These are phyloP conservation scores for Beauveria medogensis DNA, from an alignment of 2,329 filamentous ascomycete species.

Conservation along the genomic window DNA sequence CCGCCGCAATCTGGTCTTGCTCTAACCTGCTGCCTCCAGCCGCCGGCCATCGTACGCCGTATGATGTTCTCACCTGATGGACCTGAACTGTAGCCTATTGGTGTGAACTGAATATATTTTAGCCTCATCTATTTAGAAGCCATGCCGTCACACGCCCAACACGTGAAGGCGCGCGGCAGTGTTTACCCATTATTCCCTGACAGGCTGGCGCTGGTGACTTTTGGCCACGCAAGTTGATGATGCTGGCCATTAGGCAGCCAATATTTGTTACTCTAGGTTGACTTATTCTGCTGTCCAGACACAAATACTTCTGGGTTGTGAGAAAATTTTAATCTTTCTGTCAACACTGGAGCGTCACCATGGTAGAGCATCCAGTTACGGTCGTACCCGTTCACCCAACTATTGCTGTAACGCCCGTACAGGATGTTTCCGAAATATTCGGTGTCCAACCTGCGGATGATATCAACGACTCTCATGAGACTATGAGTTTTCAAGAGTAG, in stretches of 20 bases:
- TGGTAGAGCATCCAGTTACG: too few species aligned
- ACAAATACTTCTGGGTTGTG: background rate
- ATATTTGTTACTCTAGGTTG: background rate
- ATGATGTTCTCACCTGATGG: constrained; percentile 3
- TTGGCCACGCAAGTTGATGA: constrained; percentile 5
- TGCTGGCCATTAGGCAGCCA: constrained; percentile 2
- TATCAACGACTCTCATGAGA: too few species aligned
- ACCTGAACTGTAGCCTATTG: background rate
- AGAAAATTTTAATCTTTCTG: too few species aligned
- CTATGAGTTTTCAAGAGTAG: too few species aligned
- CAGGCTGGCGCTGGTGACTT: background rate
- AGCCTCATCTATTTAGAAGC: background rate
- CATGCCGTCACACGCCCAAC: background rate
- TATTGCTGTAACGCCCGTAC: too few species aligned
- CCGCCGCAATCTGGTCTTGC: background rate
- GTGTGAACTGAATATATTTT: background rate
- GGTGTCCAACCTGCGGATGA: too few species aligned
- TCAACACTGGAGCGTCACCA: too few species aligned
- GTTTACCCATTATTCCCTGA: background rate
- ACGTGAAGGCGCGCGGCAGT: background rate
- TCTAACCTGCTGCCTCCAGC: background rate
- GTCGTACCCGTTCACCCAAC: too few species aligned
- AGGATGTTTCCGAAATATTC: too few species aligned
- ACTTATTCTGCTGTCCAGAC: background rate
- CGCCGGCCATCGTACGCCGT: background rate